Base-by-base conservation (phyloP, 78 protist species). In the Andalucia godoyi region DNA sequence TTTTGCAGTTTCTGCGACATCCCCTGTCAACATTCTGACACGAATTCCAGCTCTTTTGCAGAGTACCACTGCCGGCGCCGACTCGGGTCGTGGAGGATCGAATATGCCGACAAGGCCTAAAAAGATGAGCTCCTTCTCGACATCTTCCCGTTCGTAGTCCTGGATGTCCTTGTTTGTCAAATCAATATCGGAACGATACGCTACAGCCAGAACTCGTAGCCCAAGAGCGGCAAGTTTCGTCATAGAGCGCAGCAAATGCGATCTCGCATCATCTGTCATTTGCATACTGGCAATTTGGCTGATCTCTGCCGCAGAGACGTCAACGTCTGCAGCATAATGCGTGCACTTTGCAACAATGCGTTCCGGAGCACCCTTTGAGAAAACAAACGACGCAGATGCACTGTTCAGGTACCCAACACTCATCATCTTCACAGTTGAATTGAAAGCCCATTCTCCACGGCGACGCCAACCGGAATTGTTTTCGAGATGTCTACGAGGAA, bases 1-100 rank as follows among this genome's bases (percentile, higher is more conserved):
- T 1, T 4, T 29, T 21, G 80, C 86, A 10, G 86, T 81, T 9
- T 2, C 1, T 3, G 71, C 43, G 65, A 70, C 61, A 53, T 81
- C 86, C 15, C 86, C 86, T 8, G 86, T 81, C 25, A 75, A 60
- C 81, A 81, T 81, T 55, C 3, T 40, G 25, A 80, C 81, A 15
- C 9, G 1, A 38, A 74, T 57, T 50, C 80, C 80, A 39, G 85
- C 85, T n/a, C 15, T 42, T 4, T 58, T 33, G 66, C 76, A 74
- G 4, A 13, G 23, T 27, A 0, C 18, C 30, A 74, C 79, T 3
- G 85, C 63, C 21, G 2, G 61, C 10, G 68, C 50, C 27, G 37
- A 1, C 29, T 23, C 76, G 27, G 4, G 18, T 40, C 85, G 61
- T 27, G 74, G 76, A 12, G 85, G 85, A 37, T 80, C 85, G 36